A percentile compares a stretch with the other conserved stretches of the same genome.
These are phyloP conservation scores for Diaporthe aspalathi DNA, from an alignment of 2,329 filamentous ascomycete genomes.

Conservation along the genomic window DNA sequence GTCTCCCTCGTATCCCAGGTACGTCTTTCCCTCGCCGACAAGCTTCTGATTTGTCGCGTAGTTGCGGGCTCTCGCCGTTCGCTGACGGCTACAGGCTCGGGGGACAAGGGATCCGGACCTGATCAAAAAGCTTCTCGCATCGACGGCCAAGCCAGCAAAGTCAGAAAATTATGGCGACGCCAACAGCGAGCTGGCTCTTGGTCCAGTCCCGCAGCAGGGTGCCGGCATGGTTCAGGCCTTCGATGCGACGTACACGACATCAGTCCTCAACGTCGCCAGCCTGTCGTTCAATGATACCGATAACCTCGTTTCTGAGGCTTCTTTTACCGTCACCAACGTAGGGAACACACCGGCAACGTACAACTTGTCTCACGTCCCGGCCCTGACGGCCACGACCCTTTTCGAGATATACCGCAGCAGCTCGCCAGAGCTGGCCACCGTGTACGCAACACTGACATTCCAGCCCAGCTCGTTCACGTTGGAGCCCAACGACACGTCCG, in stretches of 20 bases:
- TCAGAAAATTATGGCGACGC: conserved; percentile 48
- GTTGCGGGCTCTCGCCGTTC: background rate
- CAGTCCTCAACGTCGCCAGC: conserved; percentile 50
- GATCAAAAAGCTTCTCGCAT: conserved; percentile 26
- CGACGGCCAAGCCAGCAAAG: conserved; percentile 44
- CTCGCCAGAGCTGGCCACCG: conserved; percentile 1
- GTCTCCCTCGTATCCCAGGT: conserved; percentile 34
- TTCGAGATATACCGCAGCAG: conserved; percentile 21
- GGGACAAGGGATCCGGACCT: conserved; percentile 9
- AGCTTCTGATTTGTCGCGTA: too few species aligned
- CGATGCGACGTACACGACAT: conserved; percentile 53
- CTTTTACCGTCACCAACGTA: conserved; percentile 55
- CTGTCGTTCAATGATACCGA: conserved; percentile 59
- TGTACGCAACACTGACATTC: conserved; percentile 4
- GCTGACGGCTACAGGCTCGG: conserved; percentile 20
- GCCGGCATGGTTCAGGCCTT: conserved; percentile 56
- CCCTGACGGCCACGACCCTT: conserved; percentile 51
- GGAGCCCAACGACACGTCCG: conserved; percentile 44
- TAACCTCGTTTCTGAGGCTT: conserved; percentile 43
- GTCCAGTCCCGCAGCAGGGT: conserved; percentile 56
- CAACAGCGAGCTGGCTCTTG: conserved; percentile 36
- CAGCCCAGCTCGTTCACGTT: conserved; percentile 45
- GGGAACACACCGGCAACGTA: conserved; percentile 51
- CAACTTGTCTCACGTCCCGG: conserved; percentile 49
- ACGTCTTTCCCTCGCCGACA: background rate